Evolutionary conservation across 495 filamentous ascomycete genomes (phyloP).

Genomic region (Glonium stellatum): DNA sequence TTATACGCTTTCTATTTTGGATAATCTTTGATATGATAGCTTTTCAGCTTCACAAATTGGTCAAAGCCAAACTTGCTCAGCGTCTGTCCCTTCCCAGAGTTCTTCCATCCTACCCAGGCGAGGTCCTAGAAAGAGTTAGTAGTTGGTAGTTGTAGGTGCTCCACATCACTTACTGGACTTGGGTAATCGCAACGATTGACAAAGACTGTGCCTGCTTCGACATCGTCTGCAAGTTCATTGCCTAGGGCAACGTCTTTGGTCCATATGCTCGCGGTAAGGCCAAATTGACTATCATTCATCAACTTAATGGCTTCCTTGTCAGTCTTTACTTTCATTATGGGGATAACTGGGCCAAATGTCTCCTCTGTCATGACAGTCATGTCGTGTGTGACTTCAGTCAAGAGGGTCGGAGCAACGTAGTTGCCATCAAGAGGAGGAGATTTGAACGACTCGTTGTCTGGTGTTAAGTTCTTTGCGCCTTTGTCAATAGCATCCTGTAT

Average conservation of each 20-base stretch:
- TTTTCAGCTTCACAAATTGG: slow-evolving; percentile 93
- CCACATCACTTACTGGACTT: slow-evolving; percentile 61
- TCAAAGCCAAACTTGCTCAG: slow-evolving; percentile 88
- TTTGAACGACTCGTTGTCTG: slow-evolving; percentile 67
- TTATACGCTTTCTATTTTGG: slow-evolving; percentile 47
- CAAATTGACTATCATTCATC: slow-evolving; percentile 96
- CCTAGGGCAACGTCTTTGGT: slow-evolving; percentile 78
- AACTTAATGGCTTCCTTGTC: slow-evolving; percentile 76
- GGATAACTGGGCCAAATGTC: slow-evolving; percentile 92
- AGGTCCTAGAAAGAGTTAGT: slow-evolving; percentile 57
- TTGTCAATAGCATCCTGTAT: slow-evolving; percentile 78
- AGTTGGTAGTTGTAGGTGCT: not conserved
- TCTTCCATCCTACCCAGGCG: slow-evolving; percentile 97
- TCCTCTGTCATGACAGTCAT: slow-evolving; percentile 94
- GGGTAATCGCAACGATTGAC: slow-evolving; percentile 94
- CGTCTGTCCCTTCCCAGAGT: slow-evolving; percentile 84
- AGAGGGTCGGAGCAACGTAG: slow-evolving; percentile 74
- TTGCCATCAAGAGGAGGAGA: slow-evolving; percentile 66
- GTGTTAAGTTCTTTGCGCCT: slow-evolving; percentile 77
- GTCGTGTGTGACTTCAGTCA: slow-evolving; percentile 71
- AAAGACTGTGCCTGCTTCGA: slow-evolving; percentile 94
- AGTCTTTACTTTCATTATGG: slow-evolving; percentile 81
- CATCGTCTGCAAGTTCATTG: slow-evolving; percentile 67
- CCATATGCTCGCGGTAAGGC: slow-evolving; percentile 96
- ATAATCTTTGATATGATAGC: slow-evolving; percentile 87